These are phyloP conservation scores for Saccharomycopsis javanensis DNA, from an alignment of 805 yeast genomes.

Conservation along the genomic window DNA sequence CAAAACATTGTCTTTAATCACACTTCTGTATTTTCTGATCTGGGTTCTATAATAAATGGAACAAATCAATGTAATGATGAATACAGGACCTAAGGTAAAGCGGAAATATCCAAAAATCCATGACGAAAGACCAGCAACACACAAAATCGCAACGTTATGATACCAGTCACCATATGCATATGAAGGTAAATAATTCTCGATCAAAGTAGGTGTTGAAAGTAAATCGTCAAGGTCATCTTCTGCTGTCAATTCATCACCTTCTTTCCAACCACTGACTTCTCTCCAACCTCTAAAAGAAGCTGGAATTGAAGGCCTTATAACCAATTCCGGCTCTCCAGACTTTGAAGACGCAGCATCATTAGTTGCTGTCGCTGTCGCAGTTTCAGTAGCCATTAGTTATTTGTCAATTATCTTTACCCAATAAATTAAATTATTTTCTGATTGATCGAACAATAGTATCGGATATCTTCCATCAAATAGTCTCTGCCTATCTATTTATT, in stretches of 20 bases:
- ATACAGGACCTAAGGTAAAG: constrained; percentile 73
- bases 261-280: constrained; percentile 41
- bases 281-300: constrained; percentile 88
- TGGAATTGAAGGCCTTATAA: constrained; percentile 39
- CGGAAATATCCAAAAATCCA: constrained; percentile 72
- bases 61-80: constrained; percentile 53
- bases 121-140: constrained; percentile 59
- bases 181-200: constrained; percentile 71
- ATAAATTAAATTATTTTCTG: too few relatives aligned
- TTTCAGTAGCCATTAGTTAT: background rate
- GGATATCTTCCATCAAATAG: too few relatives aligned
- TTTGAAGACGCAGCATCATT: background rate
- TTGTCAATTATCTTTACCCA: background rate
- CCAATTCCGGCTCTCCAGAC: constrained; percentile 12
- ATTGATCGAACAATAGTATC: too few relatives aligned
- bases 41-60: constrained; percentile 75
- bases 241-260: constrained; percentile 47
- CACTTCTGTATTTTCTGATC: constrained; percentile 65
- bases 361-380: background rate
- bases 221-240: constrained; percentile 71
- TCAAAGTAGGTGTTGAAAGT: constrained; percentile 55
- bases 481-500: too few relatives aligned
- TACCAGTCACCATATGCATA: constrained; percentile 90
- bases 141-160: constrained; percentile 69
- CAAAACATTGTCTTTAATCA: constrained; percentile 70